A percentile compares a stretch with the other conserved stretches of the same genome.
Conservation (phyloP, 371 early-diverging fungal species). For the Rhizopus sp. region DNA sequence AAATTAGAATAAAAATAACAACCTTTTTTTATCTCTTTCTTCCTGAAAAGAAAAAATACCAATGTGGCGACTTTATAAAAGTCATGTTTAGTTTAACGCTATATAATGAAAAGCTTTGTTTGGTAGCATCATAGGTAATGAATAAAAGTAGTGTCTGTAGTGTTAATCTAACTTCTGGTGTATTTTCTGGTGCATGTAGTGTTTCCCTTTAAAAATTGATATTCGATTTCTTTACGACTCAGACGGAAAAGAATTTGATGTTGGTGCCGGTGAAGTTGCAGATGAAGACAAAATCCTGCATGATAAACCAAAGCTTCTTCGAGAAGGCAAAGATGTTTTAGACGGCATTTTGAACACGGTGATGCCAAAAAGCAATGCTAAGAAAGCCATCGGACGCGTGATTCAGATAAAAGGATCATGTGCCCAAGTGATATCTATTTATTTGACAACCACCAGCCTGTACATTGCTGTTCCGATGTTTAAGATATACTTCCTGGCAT, state of each 20-base stretch:
- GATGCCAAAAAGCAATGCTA: conserved; percentile 1
- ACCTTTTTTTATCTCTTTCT: too few species aligned
- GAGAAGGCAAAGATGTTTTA: conserved; percentile 17
- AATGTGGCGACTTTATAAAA: too few species aligned
- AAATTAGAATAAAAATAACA: too few species aligned
- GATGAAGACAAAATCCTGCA: conserved; percentile 6
- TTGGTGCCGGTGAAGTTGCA: conserved; percentile 7
- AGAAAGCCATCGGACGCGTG: background rate
- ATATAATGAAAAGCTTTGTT: too few species aligned
- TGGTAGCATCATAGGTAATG: too few species aligned
- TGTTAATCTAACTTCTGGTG: too few species aligned
- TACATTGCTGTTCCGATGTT: conserved; percentile 5
- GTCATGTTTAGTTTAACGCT: too few species aligned
- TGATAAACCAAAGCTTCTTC: conserved; percentile 12
- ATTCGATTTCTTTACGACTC: conserved; percentile 6
- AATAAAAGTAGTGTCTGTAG: too few species aligned
- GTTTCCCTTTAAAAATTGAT: conserved; percentile 7
- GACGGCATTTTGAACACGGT: background rate
- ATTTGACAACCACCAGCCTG: conserved; percentile 1
- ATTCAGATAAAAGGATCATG: conserved; percentile 12
- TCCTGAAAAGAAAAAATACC: too few species aligned
- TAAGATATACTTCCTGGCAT: conserved; percentile 1
- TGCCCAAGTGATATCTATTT: conserved; percentile 6
- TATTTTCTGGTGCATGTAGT: too few species aligned
- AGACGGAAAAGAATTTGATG: conserved; percentile 8